These are phyloP conservation scores for Candida endomychidarum DNA, from an alignment of 805 yeast species.

Conservation along the genomic window DNA sequence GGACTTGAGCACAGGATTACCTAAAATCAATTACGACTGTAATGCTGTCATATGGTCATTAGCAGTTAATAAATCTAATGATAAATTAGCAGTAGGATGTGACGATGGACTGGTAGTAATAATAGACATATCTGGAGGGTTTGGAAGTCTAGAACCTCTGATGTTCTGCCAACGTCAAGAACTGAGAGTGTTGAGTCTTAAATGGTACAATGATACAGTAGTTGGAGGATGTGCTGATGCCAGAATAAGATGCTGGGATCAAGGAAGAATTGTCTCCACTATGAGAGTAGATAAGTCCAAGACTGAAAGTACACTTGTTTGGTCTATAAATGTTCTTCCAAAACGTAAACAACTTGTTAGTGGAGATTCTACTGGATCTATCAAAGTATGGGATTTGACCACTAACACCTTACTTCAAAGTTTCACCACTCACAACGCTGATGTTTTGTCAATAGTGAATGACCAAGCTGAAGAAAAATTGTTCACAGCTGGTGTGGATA, in stretches of 20 bases:
- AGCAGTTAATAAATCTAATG: conserved; percentile 59
- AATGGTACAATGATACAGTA: conserved; percentile 70
- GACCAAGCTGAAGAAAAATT: conserved; percentile 62
- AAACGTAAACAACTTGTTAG: conserved; percentile 74
- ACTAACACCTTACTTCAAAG: conserved; percentile 77
- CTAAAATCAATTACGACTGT: conserved; percentile 77
- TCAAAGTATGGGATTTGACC: conserved; percentile 88
- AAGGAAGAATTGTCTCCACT: conserved; percentile 73
- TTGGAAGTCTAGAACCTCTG: conserved; percentile 77
- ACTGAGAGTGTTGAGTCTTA: conserved; percentile 72
- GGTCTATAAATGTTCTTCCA: conserved; percentile 75
- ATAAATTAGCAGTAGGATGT: conserved; percentile 83
- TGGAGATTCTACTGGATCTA: conserved; percentile 94
- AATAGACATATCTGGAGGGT: conserved; percentile 81
- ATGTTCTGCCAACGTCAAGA: conserved; percentile 79
- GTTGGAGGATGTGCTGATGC: conserved; percentile 98
- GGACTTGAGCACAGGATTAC: conserved; percentile 74
- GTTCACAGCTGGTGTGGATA: conserved; percentile 90
- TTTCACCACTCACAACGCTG: conserved; percentile 86
- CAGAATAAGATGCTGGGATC: conserved; percentile 78
- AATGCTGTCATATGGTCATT: conserved; percentile 94
- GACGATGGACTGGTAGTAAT: conserved; percentile 91
- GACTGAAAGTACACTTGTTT: conserved; percentile 83
- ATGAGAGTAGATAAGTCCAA: conserved; percentile 91
- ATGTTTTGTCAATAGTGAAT: conserved; percentile 70